A percentile compares a stretch with the other conserved stretches of the same genome.
These are phyloP conservation scores for Lolium perenne DNA, from an alignment of 176 grass and related monocot species.

Conservation along the genomic window DNA sequence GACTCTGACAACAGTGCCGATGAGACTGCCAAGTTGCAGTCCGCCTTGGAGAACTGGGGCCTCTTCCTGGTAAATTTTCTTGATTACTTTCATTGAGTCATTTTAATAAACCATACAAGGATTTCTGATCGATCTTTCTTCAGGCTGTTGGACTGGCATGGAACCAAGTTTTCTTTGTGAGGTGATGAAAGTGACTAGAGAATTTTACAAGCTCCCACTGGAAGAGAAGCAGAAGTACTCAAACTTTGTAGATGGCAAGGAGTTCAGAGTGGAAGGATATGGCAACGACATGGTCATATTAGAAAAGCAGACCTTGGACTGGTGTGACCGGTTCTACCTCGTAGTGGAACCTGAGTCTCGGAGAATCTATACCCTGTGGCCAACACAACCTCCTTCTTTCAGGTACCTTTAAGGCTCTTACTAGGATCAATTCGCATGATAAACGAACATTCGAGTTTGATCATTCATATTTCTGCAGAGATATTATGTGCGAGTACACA, in stretches of 20 bases:
- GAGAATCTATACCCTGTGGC: conserved; percentile 19
- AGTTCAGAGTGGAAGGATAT: conserved; percentile 66
- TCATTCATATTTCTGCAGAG: not conserved
- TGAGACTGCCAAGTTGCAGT: conserved; percentile 38
- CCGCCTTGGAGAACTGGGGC: conserved; percentile 51
- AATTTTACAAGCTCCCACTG: conserved; percentile 47
- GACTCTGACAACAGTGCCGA: not conserved
- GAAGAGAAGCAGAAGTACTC: conserved; percentile 69
- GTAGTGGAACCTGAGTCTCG: conserved; percentile 47
- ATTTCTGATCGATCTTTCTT: not conserved
- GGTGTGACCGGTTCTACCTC: conserved; percentile 58
- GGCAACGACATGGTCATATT: conserved; percentile 48
- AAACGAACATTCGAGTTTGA: not conserved
- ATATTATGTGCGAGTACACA: conserved; percentile 48
- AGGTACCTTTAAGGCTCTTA: not conserved
- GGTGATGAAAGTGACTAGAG: conserved; percentile 31
- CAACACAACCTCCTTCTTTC: not conserved
- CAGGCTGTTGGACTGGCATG: conserved; percentile 58
- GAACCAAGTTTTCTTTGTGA: conserved; percentile 38
- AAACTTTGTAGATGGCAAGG: conserved; percentile 55
- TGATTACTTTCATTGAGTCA: not conserved
- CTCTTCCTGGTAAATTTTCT: conserved; percentile 51
- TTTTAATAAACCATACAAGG: not conserved
- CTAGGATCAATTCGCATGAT: not conserved
- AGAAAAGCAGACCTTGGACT: conserved; percentile 60